Evolutionary conservation across 495 filamentous ascomycete genomes (phyloP), one percentile per base, ranked within the genome.

Genomic region (Hyaloscypha bicolor): DNA sequence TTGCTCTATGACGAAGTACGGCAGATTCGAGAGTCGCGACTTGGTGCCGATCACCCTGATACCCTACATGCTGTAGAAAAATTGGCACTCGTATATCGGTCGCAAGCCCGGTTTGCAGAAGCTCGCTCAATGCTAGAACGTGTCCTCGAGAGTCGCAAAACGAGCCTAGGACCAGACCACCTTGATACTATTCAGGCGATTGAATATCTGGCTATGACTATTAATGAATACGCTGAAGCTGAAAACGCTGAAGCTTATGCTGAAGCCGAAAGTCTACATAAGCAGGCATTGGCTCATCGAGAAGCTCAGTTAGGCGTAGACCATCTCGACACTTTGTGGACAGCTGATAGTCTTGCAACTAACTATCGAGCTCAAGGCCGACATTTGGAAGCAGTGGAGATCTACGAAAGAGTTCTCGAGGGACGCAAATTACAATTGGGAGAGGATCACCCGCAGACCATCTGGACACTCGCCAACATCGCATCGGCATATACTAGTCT

Each of bases 31-130:
- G 33, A 72, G 64, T 69, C 22, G 53, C 63, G 42, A 64, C 70
- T 76, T 33, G 76, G 76, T 30, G 16, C 31, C 9, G 76, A 79
- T 25, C 71, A 79, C 67, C 78, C 68, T 8, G 42, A 71, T 52
- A 78, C 77, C 29, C 55, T 79, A 9, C 62, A 56, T 2, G 74
- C 62, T 55, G 16, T 60, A 14, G 42, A 55, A n/a, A 53, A 25
- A n/a, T 21, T 53, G 51, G 51, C 51, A 53, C 19, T 21, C 51
- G 22, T 53, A 2, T 53, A 53, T 4, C 19, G 51, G 51, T 53
- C 51, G 3, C 51, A 53, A 53, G 51, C 19, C 51, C 22, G 19
- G 51, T 53, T 21, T 25, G 51, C 51, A n/a, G 19, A 53, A 53
- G 51, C 51, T 21, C 19, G 22, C 19, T 53, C 22, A 25, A n/a